A percentile compares a stretch with the other conserved stretches of the same genome.
These are phyloP conservation scores for Hymenoscyphus linearis DNA, from an alignment of 2,329 filamentous ascomycete species.

Conservation along the genomic window DNA sequence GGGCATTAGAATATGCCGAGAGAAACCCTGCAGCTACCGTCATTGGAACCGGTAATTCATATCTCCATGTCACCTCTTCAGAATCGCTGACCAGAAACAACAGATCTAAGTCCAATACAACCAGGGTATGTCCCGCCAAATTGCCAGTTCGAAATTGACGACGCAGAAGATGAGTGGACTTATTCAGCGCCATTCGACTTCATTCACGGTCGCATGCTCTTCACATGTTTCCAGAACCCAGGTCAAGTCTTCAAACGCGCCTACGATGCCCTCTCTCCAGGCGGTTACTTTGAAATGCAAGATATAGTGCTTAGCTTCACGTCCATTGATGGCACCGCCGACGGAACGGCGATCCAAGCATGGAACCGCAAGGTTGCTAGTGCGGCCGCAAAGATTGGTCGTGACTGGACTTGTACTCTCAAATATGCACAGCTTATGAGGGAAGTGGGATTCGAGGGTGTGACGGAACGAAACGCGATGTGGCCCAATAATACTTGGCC, in stretches of 20 bases:
- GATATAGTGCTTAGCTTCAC: conserved; percentile 8
- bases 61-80: not conserved
- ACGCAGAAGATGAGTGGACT: conserved; percentile 38
- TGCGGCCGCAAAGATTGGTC: conserved; percentile 13
- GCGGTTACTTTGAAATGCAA: conserved; percentile 40
- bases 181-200: conserved; percentile 12
- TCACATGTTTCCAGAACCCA: conserved; percentile 9
- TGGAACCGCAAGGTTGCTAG: conserved; percentile 19
- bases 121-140: conserved; percentile 38
- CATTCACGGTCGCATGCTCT: conserved; percentile 13
- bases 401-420: conserved; percentile 29
- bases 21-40: conserved; percentile 8
- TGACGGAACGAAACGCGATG: conserved; percentile 43
- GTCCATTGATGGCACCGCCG: conserved; percentile 5
- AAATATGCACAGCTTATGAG: conserved; percentile 36
- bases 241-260: conserved; percentile 2
- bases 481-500: conserved; percentile 50
- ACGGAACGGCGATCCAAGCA: conserved; percentile 11
- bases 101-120: conserved; percentile 14
- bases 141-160: conserved; percentile 46
- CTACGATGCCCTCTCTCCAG: conserved; percentile 32
- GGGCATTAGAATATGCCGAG: conserved; percentile 14
- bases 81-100: not conserved
- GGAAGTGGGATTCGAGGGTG: conserved; percentile 49
- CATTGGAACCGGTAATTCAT: conserved; percentile 8